phyloP scores from a whole-genome alignment of 768 basidiomycete species.

The Cystobasidium ongulense region DNA sequence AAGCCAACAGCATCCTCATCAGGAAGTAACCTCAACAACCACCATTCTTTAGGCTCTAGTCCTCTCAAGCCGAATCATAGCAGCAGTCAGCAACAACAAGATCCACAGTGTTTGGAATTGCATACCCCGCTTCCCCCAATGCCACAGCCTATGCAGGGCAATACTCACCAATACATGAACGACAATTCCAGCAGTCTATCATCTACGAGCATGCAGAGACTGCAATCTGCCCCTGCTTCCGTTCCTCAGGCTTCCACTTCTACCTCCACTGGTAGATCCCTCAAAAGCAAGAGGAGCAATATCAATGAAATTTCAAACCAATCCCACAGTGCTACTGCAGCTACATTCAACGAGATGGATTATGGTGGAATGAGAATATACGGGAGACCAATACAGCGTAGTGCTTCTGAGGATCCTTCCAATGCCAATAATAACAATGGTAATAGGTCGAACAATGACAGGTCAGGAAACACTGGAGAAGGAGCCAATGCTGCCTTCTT shows the following conservation, averaged over 20 bases:
- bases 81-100: neutral
- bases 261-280: neutral
- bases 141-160: neutral
- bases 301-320: neutral
- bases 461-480: neutral
- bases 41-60: neutral
- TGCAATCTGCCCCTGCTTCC: neutral
- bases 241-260: neutral
- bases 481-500: constrained; percentile 28
- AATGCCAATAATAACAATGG: neutral
- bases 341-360: constrained; percentile 14
- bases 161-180: neutral
- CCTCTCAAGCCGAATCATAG: neutral
- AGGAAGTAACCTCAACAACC: neutral
- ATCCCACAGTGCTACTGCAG: neutral
- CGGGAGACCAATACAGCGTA: constrained; percentile 5
- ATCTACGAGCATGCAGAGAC: neutral
- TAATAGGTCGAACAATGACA: neutral
- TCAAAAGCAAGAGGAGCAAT: neutral
- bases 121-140: neutral
- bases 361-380: constrained; percentile 24
- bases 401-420: constrained; percentile 1
- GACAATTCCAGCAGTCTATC: neutral
- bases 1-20: neutral
- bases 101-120: neutral